Evolutionary conservation across 2,329 filamentous ascomycete genomes (phyloP).

Genomic region (Talaromyces sp.): DNA sequence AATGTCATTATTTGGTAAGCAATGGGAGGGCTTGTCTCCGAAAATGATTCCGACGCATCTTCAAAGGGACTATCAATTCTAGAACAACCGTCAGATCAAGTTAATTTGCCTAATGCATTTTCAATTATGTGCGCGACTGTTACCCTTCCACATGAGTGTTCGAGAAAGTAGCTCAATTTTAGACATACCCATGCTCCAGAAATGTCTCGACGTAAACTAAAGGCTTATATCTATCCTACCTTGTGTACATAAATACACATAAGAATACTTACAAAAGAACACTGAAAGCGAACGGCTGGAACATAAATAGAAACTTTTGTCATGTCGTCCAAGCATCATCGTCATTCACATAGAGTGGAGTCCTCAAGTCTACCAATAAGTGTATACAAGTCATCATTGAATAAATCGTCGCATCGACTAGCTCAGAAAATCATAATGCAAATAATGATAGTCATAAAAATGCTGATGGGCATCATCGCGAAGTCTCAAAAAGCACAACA

Average conservation of each 20-base stretch:
- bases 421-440: not conserved
- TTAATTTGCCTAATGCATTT: not conserved
- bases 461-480: constrained; percentile 1
- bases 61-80: not conserved
- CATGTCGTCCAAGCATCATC: constrained; percentile 6
- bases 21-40: not conserved
- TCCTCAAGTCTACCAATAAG: constrained; percentile 1
- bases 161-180: too few relatives aligned
- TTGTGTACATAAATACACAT: not conserved
- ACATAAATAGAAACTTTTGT: not conserved
- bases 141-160: not conserved
- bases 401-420: not conserved
- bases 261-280: not conserved
- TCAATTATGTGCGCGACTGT: not conserved
- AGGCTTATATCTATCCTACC: not conserved
- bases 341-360: constrained; percentile 6
- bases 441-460: not conserved
- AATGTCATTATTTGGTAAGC: not conserved
- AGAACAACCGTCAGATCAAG: not conserved
- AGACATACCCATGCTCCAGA: not conserved
- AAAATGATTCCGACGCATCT: not conserved
- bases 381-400: not conserved
- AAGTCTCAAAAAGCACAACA: constrained; percentile 16
- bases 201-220: not conserved
- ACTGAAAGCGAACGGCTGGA: not conserved